Base-by-base conservation (phyloP, 2,329 filamentous ascomycete species). In the Tolypocladium nubicola region DNA sequence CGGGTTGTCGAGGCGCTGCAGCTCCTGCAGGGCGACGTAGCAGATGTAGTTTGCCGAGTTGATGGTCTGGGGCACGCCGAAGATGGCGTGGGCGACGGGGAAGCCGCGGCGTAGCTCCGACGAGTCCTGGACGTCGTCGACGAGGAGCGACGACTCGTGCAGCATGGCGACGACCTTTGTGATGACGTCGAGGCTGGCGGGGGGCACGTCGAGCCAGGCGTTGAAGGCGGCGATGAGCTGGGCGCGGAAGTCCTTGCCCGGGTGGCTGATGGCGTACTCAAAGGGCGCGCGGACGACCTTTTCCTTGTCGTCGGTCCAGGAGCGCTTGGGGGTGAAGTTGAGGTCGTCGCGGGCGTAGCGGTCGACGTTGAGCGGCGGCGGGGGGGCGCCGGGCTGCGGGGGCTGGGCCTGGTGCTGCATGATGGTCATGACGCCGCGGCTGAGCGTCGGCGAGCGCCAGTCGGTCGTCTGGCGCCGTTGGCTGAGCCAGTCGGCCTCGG, bases 41-140 rank as follows among this genome's bases (percentile, higher is more conserved):
- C 94, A 95, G 59, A 93, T 83, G 73, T 95, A 95, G 73, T 95
- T 96, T 61, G 90, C 89, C 54, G 86, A 88, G 73, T 96, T 96
- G 73, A 96, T 94, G 49, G 90, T 94, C 72, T 96, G 90, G 7
- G 90, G 85, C 4, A 87, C 85, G 60, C 90, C 90, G 67, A 92
- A 96, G 64, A 96, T 90, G 69, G 78, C 83, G 73, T 96, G 89
- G 3, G 90, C 88, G 23, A 93, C 90, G 14, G 90, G 90, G 43
- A 89, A 79, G 47, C 90, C 90, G 45, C 90, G 82, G 45, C 90
- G 86, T 35, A 95, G 79, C 61, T 84, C 73, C 2, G 88, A 91
- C 47, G 81, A 85, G 73, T 96, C 90, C 75, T 96, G 89, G 8
- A 96, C 90, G 70, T 96, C 91, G 72, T 96, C 90, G 57, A 95